phyloP scores from a whole-genome alignment of 495 filamentous ascomycete genomes.

The Penicillium arizonense region DNA sequence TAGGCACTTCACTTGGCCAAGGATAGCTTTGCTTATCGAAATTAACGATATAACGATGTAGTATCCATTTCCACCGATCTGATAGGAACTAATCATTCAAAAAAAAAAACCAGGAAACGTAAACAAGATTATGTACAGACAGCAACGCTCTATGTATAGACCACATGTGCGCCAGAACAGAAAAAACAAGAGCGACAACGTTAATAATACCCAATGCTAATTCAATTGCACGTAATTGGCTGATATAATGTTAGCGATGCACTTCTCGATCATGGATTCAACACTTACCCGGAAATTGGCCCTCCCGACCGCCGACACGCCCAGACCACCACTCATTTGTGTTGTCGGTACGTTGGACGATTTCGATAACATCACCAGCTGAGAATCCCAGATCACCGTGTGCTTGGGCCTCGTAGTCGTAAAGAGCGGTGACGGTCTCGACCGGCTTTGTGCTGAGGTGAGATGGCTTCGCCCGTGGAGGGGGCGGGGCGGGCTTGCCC shows the following conservation, averaged over 20 bases:
- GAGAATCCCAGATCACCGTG: slow-evolving; percentile 92
- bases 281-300: slow-evolving; percentile 90
- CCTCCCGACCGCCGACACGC: slow-evolving; percentile 68
- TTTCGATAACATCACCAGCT: slow-evolving; percentile 88
- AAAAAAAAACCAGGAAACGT: slow-evolving; percentile 10
- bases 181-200: slow-evolving; percentile 1
- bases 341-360: slow-evolving; percentile 73
- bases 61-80: no score
- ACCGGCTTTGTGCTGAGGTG: slow-evolving; percentile 59
- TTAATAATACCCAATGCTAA: slow-evolving; percentile 20
- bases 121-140: slow-evolving; percentile 25
- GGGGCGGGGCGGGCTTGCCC: slow-evolving; percentile 85
- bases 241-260: slow-evolving; percentile 16
- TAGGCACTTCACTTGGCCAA: no score
- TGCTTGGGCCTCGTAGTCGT: slow-evolving; percentile 95
- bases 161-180: slow-evolving; percentile 20
- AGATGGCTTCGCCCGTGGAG: slow-evolving; percentile 86
- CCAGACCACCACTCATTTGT: slow-evolving; percentile 98
- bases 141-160: slow-evolving; percentile 31
- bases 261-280: neutral
- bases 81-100: neutral
- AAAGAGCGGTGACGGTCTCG: slow-evolving; percentile 81
- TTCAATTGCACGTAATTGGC: slow-evolving; percentile 48
- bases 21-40: no score
- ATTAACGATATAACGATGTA: no score